These are phyloP conservation scores for Didymellaceae sp. DNA, from an alignment of 2,329 filamentous ascomycete genomes.

Conservation along the genomic window DNA sequence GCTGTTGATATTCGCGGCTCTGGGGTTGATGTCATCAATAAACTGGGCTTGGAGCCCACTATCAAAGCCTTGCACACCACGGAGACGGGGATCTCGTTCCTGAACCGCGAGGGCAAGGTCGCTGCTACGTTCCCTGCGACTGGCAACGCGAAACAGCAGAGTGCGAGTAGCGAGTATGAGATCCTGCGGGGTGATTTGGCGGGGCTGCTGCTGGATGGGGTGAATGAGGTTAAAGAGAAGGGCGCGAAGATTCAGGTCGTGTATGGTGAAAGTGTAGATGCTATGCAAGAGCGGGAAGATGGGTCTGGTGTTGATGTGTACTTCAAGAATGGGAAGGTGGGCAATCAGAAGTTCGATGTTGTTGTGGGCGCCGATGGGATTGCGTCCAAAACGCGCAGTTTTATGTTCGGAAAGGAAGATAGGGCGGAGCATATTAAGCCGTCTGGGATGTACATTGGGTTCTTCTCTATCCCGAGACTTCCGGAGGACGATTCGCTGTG, in stretches of 20 bases:
- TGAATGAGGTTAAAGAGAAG: slow-evolving; percentile 22
- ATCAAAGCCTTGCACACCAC: slow-evolving; percentile 47
- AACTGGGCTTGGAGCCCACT: slow-evolving; percentile 48
- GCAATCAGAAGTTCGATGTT: slow-evolving; percentile 35
- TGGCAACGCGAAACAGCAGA: slow-evolving; percentile 25
- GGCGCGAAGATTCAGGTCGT: slow-evolving; percentile 24
- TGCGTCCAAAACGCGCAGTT: slow-evolving; percentile 29
- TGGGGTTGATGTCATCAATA: slow-evolving; percentile 51
- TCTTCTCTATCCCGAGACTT: slow-evolving; percentile 38
- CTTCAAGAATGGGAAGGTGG: slow-evolving; percentile 29
- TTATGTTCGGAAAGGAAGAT: slow-evolving; percentile 34
- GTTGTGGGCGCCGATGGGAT: slow-evolving; percentile 41
- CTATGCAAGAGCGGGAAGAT: slow-evolving; percentile 26
- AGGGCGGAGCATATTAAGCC: slow-evolving; percentile 27
- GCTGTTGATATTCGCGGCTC: slow-evolving; percentile 55
- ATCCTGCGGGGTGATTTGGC: slow-evolving; percentile 44
- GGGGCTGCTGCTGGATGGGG: slow-evolving; percentile 40
- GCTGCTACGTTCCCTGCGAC: slow-evolving; percentile 33
- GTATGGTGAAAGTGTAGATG: slow-evolving; percentile 32
- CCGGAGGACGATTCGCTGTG: slow-evolving; percentile 29
- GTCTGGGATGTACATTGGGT: slow-evolving; percentile 37
- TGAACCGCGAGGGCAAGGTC: slow-evolving; percentile 32
- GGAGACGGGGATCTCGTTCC: slow-evolving; percentile 51
- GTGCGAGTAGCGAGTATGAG: slow-evolving; percentile 41
- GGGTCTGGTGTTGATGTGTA: slow-evolving; percentile 28